These are phyloP conservation scores for Aureobasidium namibiae DNA, from an alignment of 2,329 filamentous ascomycete species.

Conservation along the genomic window DNA sequence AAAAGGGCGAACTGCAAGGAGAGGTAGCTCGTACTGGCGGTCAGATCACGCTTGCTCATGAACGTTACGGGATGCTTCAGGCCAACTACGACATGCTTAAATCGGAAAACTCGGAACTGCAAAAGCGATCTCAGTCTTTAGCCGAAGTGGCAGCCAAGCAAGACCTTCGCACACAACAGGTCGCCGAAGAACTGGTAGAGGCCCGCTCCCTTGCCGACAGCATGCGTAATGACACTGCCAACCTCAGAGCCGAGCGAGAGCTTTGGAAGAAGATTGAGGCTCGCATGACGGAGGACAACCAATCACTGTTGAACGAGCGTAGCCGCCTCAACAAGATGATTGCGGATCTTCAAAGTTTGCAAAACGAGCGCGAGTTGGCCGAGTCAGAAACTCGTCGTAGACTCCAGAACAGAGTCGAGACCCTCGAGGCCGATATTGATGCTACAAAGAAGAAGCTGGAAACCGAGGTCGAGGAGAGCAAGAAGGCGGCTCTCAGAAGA, in stretches of 20 bases:
- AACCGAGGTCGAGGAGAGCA: constrained; percentile 74
- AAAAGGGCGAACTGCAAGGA: constrained; percentile 73
- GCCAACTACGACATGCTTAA: constrained; percentile 79
- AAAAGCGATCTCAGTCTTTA: constrained; percentile 68
- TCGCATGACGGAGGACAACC: constrained; percentile 80
- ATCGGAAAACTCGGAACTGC: constrained; percentile 75
- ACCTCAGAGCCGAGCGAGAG: constrained; percentile 89
- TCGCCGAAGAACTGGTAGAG: constrained; percentile 87
- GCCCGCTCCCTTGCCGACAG: constrained; percentile 74
- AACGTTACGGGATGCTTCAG: constrained; percentile 83
- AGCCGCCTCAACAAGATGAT: constrained; percentile 75
- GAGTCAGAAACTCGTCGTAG: constrained; percentile 77
- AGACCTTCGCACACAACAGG: constrained; percentile 82
- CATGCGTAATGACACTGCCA: constrained; percentile 81
- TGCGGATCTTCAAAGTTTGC: constrained; percentile 74
- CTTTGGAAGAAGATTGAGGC: constrained; percentile 91
- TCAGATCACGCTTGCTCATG: constrained; percentile 70
- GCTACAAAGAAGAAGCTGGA: constrained; percentile 74
- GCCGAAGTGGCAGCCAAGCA: constrained; percentile 82
- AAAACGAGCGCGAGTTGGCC: constrained; percentile 82
- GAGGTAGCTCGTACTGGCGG: constrained; percentile 74
- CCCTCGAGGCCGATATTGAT: constrained; percentile 68
- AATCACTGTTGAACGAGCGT: constrained; percentile 74
- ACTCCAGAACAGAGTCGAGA: constrained; percentile 68
- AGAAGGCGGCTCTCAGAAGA: constrained; percentile 73